Evolutionary conservation across 768 basidiomycete species (phyloP).

Genomic region (Lactarius pseudohatsudake): DNA sequence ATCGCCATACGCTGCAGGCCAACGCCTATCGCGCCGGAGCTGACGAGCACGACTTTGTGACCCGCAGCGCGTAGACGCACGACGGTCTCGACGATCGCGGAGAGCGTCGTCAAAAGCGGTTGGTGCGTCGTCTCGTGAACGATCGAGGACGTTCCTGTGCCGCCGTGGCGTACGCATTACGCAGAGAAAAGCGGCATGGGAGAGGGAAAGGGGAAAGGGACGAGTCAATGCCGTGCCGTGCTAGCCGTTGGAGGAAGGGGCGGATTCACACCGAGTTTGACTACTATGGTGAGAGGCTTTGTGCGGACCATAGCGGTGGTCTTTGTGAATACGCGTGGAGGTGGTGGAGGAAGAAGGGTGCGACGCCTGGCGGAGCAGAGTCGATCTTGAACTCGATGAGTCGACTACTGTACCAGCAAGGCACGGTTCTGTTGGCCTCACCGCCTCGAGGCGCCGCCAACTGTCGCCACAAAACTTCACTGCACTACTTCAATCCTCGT

Average conservation of each 20-base stretch:
- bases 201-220: neutral
- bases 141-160: constrained; percentile 89
- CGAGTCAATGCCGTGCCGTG: neutral
- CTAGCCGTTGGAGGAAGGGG: neutral
- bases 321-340: neutral
- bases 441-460: too few species aligned
- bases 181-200: neutral
- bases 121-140: constrained; percentile 93
- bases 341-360: too few species aligned
- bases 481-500: too few species aligned
- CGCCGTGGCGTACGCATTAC: neutral
- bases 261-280: constrained; percentile 37
- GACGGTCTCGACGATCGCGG: constrained; percentile 90
- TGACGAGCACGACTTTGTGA: constrained; percentile 93
- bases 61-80: constrained; percentile 72
- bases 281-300: constrained; percentile 27
- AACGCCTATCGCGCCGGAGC: constrained; percentile 96
- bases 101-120: constrained; percentile 87
- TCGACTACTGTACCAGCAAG: too few species aligned
- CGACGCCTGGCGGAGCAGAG: too few species aligned
- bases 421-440: too few species aligned
- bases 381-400: too few species aligned
- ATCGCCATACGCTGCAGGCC: constrained; percentile 91
- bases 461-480: too few species aligned
- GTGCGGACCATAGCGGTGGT: constrained; percentile 15